Base-by-base conservation (phyloP, 2,329 filamentous ascomycete genomes). In the Alternaria brassicicola region DNA sequence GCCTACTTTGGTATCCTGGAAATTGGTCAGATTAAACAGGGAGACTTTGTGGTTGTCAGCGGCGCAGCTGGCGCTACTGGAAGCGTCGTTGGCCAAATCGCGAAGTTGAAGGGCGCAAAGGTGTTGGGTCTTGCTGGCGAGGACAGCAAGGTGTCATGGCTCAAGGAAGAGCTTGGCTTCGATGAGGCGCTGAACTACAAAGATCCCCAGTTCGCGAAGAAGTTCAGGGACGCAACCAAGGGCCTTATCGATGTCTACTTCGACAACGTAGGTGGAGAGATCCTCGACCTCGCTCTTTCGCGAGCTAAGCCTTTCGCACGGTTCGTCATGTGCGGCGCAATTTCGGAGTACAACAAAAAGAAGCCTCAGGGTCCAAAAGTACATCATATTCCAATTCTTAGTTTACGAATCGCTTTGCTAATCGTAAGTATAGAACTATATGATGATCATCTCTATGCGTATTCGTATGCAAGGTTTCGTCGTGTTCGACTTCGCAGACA, bases 51-150 rank as follows among this genome's bases (percentile, higher is more conserved):
- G 1, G 89, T 93, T 7, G 88, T 94, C 0, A 90, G 87, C 8
- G 90, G 89, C 6, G 91, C 91, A 2, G 91, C 91, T 0, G 91
- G 91, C 2, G 91, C 90, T 0, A 93, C 91, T 0, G 91, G 91
- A 1, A 89, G 85, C 69, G 85, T 93, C 1, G 90, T 86, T 0
- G 90, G 89, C 0, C 91, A 94, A 78, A 91, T 93, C 65, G 89
- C 89, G 17, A 92, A 91, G 80, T 78, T 92, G 52, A 86, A 87
- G 75, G 90, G 81, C 2, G 81, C 77, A 57, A 79, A 68, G 57
- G 81, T 86, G 3, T 70, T 85, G 21, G 84, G 83, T 4, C 80
- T 86, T 57, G 81, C 83, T 0, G 83, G 84, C 1, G 78, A 78
- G 3, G 82, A 84, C 49, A 81, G 80, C 26, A 86, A 86, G 70